Base-by-base conservation (phyloP, 306 rosid genomes). In the Amphicarpaea edgeworthii region DNA sequence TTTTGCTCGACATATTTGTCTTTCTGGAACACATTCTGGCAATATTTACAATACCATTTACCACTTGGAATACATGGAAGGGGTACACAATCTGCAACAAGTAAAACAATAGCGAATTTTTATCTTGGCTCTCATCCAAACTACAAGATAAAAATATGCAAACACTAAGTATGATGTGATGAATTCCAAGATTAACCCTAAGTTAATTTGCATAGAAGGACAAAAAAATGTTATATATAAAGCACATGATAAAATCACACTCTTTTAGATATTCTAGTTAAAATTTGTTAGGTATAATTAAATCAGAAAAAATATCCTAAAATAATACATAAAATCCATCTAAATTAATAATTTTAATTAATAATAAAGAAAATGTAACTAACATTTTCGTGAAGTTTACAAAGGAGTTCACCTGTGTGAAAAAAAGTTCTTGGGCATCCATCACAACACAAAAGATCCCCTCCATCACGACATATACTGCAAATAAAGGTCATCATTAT, bases 341-440 rank as follows among this genome's bases (percentile, higher is more conserved):
- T n/a, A n/a, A n/a, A n/a, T n/a, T n/a, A n/a, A n/a, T n/a, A n/a
- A n/a, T n/a, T n/a, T n/a, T n/a, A n/a, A n/a, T n/a, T n/a, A n/a
- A n/a, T n/a, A n/a, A n/a, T n/a, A n/a, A n/a, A n/a, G n/a, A n/a
- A n/a, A n/a, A n/a, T n/a, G n/a, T n/a, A n/a, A n/a, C n/a, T n/a
- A n/a, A n/a, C n/a, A n/a, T n/a, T n/a, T n/a, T n/a, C n/a, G n/a
- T n/a, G n/a, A n/a, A n/a, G n/a, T n/a, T n/a, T n/a, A n/a, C n/a
- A n/a, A n/a, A n/a, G n/a, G n/a, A n/a, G n/a, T 68, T 79, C 75
- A 93, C 96, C 88, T 70, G 43, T 51, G 76, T 93, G 96, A 72
- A 85, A 93, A 47, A 85, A 93, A 47, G 86, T 74, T 68, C 96
- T 75, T 17, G 98, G 93, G 73, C 98, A 93, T 46, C 88, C 88